phyloP scores from a whole-genome alignment of 805 yeast species.

The Teunomyces gatunensis region DNA sequence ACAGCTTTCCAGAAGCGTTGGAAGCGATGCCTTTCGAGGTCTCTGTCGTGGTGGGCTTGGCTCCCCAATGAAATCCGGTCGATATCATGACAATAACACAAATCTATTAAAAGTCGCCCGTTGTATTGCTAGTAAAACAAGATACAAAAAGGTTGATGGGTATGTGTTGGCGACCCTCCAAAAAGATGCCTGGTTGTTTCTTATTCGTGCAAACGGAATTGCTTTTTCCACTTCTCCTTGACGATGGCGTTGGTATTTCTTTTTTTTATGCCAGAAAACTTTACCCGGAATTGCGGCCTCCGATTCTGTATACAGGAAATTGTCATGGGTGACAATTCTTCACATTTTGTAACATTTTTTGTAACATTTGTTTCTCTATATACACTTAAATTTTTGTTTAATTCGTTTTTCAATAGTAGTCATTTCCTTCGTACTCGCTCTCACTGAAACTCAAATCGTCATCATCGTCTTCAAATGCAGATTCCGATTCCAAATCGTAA shows the following conservation, averaged over 20 bases:
- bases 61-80: constrained; percentile 31
- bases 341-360: neutral
- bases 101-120: no score
- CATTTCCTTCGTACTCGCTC: constrained; percentile 41
- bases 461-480: constrained; percentile 25
- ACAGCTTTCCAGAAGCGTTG: constrained; percentile 4
- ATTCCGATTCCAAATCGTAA: constrained; percentile 39
- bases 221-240: constrained; percentile 2
- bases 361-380: neutral
- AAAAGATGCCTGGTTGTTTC: no score
- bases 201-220: neutral
- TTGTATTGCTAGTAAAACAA: no score
- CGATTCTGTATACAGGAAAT: neutral
- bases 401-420: constrained; percentile 29
- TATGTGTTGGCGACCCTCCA: no score
- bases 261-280: neutral
- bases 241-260: constrained; percentile 4
- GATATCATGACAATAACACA: constrained; percentile 15
- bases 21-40: neutral
- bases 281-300: neutral
- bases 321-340: no score
- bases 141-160: no score
- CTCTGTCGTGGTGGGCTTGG: constrained; percentile 4
- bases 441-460: constrained; percentile 20
- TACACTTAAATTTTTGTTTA: neutral